Evolutionary conservation across 2,329 filamentous ascomycete species (phyloP).

Genomic region (Fusarium protoensiforme): DNA sequence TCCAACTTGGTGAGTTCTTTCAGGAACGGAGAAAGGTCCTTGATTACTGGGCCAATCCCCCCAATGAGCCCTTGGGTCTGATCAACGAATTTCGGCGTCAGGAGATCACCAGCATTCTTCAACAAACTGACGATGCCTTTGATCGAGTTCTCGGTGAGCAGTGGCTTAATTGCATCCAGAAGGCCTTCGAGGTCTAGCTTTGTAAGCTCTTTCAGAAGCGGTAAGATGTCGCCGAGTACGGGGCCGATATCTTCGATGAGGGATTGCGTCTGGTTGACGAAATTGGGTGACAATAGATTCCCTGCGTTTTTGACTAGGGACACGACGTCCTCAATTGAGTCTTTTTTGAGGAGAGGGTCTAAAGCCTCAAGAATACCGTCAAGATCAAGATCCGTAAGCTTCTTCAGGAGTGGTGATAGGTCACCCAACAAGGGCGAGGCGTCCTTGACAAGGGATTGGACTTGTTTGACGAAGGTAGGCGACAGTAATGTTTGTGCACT

Average conservation of each 20-base stretch:
- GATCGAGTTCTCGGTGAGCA: conserved; percentile 43
- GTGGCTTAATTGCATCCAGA: conserved; percentile 48
- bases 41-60: conserved; percentile 42
- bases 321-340: conserved; percentile 42
- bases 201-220: conserved; percentile 39
- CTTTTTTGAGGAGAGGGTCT: conserved; percentile 42
- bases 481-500: conserved; percentile 45
- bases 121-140: conserved; percentile 43
- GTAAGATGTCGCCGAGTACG: conserved; percentile 39
- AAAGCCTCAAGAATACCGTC: conserved; percentile 44
- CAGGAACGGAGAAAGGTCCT: conserved; percentile 24
- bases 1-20: conserved; percentile 47
- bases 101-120: conserved; percentile 46
- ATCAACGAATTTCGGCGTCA: conserved; percentile 35
- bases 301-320: conserved; percentile 39
- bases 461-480: conserved; percentile 34
- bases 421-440: conserved; percentile 47
- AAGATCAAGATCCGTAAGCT: conserved; percentile 47
- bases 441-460: conserved; percentile 38
- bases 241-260: conserved; percentile 49
- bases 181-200: conserved; percentile 49
- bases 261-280: conserved; percentile 43
- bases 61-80: conserved; percentile 33
- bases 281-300: conserved; percentile 33
- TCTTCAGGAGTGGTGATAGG: conserved; percentile 46